phyloP scores from a whole-genome alignment of 805 yeast genomes.

The Yarrowia alimentaria region DNA sequence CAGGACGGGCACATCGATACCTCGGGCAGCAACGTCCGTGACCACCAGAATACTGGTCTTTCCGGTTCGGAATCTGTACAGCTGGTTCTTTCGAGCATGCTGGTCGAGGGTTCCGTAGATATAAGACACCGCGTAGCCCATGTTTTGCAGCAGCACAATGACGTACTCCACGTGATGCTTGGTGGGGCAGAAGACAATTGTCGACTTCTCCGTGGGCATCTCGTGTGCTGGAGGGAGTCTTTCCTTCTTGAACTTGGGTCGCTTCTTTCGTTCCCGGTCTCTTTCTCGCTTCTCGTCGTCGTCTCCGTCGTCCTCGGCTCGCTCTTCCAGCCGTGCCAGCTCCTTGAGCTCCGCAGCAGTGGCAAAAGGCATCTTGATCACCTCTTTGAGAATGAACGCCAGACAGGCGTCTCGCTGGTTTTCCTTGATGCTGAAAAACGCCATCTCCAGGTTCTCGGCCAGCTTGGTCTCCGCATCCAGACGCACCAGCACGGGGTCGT shows the following conservation, averaged over 20 bases:
- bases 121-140: conserved; percentile 84
- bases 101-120: conserved; percentile 95
- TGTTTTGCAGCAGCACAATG: conserved; percentile 61
- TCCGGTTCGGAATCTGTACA: conserved; percentile 81
- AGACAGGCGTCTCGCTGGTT: conserved; percentile 89
- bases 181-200: conserved; percentile 93
- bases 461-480: conserved; percentile 90
- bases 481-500: conserved; percentile 88
- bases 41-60: conserved; percentile 85
- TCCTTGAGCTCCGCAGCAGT: conserved; percentile 63
- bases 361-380: conserved; percentile 80
- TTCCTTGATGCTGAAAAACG: conserved; percentile 74
- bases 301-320: conserved; percentile 40
- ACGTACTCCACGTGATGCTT: conserved; percentile 97
- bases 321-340: conserved; percentile 40
- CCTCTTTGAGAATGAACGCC: conserved; percentile 71
- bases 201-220: conserved; percentile 79
- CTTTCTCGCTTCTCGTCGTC: conserved; percentile 40
- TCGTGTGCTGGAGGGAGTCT: conserved; percentile 76
- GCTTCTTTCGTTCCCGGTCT: too few relatives aligned
- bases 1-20: conserved; percentile 95
- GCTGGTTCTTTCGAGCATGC: conserved; percentile 86
- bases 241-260: conserved; percentile 48
- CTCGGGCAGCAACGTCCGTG: conserved; percentile 92
- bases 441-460: conserved; percentile 88